Evolutionary conservation across 2,329 filamentous ascomycete genomes (phyloP), one percentile per base, ranked within the genome.

Genomic region (Penicillium paneum): DNA sequence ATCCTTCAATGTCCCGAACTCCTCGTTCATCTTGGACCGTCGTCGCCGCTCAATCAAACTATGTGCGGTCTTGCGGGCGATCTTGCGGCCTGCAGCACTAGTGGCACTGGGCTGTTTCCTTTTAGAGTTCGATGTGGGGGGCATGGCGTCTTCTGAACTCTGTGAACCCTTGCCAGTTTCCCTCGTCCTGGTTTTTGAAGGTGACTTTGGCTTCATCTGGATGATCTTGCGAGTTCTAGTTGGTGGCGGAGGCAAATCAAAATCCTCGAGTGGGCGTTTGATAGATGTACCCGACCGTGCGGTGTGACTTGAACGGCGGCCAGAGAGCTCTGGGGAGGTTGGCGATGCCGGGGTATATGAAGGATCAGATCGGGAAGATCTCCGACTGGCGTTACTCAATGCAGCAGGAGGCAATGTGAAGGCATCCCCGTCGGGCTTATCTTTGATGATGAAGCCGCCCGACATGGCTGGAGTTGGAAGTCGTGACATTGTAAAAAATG

Each of bases 21-120:
- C 94, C 71, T 97, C 93, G 64, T 99, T 97, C 93, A 97, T 99
- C 79, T 97, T 99, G 12, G 90, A 96, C 58, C 94, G 81, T 65
- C 94, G 79, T 54, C 93, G 79, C 42, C 94, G 81, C 76, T 99
- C 94, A 64, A 97, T 99, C 62, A 97, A 76, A 67, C 91, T 97
- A 69, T 99, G 94, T 11, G 94, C 94, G 1, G 93, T 97, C 77
- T 97, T 97, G 62, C 94, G 83, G 6, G 94, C 92, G 63, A 94
- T 95, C 78, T 97, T 97, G 52, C 91, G 83, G n/a, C 91, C 91
- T 0, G 92, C 91, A 1, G 90, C 90, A 64, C 89, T 96, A 6
- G 87, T 88, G 1, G 84, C 82, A 48, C 83, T 86, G 1, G 86
- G 82, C 64, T 90, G 85, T 76, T 93, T 96, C 78, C 86, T 90